A percentile compares a stretch with the other conserved stretches of the same genome.
Evolutionary conservation across 805 yeast species (phyloP).

Genomic region (Starmerella apis): DNA sequence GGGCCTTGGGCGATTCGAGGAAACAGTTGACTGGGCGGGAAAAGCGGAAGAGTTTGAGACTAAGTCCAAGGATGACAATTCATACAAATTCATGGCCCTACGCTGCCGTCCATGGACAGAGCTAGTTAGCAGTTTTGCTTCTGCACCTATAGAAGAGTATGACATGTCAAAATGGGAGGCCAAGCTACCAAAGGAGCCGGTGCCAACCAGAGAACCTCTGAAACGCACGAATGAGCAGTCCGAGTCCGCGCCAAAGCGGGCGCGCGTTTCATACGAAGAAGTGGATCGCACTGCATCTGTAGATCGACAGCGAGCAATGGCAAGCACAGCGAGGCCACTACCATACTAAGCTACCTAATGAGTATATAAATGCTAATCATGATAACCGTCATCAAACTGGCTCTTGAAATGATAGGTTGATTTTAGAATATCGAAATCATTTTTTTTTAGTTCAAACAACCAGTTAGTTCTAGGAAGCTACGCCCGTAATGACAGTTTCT

Average conservation of each 20-base stretch:
- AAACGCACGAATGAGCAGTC: not conserved
- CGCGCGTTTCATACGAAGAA: slow-evolving; percentile 16
- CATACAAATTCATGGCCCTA: not conserved
- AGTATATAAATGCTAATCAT: no score
- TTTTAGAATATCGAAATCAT: no score
- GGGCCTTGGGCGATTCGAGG: not conserved
- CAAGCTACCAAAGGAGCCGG: not conserved
- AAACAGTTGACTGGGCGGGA: not conserved
- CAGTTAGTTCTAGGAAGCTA: no score
- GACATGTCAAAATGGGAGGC: slow-evolving; percentile 4
- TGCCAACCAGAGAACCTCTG: not conserved
- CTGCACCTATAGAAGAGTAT: not conserved
- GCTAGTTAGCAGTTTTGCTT: not conserved
- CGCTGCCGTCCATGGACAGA: not conserved
- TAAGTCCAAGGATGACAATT: not conserved
- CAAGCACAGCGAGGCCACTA: slow-evolving; percentile 11
- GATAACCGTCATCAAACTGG: no score
- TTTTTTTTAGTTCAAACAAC: no score
- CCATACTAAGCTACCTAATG: slow-evolving; percentile 18
- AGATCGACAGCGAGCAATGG: slow-evolving; percentile 8
- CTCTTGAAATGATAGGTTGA: no score
- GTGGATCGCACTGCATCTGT: not conserved
- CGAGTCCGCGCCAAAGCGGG: slow-evolving; percentile 11
- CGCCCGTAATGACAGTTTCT: no score
- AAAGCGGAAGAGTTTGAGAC: not conserved